Evolutionary conservation across 2,329 filamentous ascomycete genomes (phyloP), one percentile per base, ranked within the genome.

Genomic region (Cladosporium oxysporum): DNA sequence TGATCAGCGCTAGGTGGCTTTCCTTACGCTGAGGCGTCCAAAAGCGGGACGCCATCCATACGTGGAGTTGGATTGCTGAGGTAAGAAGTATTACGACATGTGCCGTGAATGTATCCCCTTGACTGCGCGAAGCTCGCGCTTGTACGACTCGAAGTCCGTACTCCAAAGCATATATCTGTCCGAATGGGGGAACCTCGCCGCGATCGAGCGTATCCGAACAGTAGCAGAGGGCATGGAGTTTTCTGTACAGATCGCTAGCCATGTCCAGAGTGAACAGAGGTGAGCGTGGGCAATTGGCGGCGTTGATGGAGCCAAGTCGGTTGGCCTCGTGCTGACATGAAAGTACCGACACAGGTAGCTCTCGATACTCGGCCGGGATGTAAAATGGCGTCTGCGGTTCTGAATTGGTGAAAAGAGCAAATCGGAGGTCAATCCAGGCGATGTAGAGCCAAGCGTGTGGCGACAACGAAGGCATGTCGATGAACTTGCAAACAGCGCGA

Each of bases 1-100:
- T 57, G 33, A 63, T 63, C 26, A 63, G 61, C 18, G 49, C 61
- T 5, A 63, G 10, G 18, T 63, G 61, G 18, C 49, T 44, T 57
- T 63, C 61, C 18, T 47, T 31, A 26, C 49, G 49, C 29, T 63
- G 61, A 8, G 61, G 50, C 33, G 61, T 63, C 49, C 50, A 63
- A 35, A 63, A 63, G 31, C 61, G 61, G 16, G 61, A 53, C 21
- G 61, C 61, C 61, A 63, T 63, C 61, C 61, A 63, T 14, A 63
- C 61, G 50, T 63, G 61, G 11, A 63, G 37, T 23, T 63, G 61
- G 50, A 63, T 63, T 16, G 61, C 61, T 7, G 61, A 63, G 23
- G 61, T 55, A 11, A 63, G 50, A 14, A 63, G 61, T 14, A 47
- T 1, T 26, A 63, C n/a, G 23, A 63, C 50, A 7, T 53, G 50